These are phyloP conservation scores for Mrakia gelida DNA, from an alignment of 768 basidiomycete species.

Conservation along the genomic window DNA sequence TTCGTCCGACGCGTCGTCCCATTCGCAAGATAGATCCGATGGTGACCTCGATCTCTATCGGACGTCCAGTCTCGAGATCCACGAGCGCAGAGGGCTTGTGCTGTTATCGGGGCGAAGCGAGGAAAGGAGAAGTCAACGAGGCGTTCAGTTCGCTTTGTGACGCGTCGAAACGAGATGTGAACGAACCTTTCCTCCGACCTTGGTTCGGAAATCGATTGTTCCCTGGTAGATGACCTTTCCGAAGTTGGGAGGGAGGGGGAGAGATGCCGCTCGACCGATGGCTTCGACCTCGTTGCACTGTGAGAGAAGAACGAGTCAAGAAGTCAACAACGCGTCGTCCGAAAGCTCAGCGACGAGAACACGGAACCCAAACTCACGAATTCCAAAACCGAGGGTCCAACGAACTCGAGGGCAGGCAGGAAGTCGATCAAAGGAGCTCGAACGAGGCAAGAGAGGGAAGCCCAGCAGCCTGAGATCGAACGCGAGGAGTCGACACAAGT, in stretches of 20 bases:
- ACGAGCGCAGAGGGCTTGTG: slow-evolving; percentile 31
- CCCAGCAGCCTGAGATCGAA: slow-evolving; percentile 11
- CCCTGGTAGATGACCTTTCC: slow-evolving; percentile 15
- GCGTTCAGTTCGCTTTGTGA: neutral
- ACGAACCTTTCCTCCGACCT: slow-evolving; percentile 16
- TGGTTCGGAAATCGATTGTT: slow-evolving; percentile 14
- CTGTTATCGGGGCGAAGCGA: neutral
- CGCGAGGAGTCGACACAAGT: no score
- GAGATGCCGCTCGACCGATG: slow-evolving; percentile 21
- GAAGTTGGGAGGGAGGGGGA: slow-evolving; percentile 24
- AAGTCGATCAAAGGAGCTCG: slow-evolving; percentile 26
- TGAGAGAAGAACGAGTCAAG: neutral
- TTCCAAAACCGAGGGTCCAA: slow-evolving; percentile 27
- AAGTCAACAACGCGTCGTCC: neutral
- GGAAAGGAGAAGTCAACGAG: neutral
- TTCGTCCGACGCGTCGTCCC: slow-evolving; percentile 19
- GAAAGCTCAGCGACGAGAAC: neutral
- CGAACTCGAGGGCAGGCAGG: slow-evolving; percentile 18
- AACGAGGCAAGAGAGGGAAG: slow-evolving; percentile 21
- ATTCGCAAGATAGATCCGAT: slow-evolving; percentile 23
- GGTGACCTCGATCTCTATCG: slow-evolving; percentile 31
- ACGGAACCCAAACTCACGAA: slow-evolving; percentile 8
- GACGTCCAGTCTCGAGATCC: slow-evolving; percentile 29
- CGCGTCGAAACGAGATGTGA: no score
- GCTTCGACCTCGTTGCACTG: slow-evolving; percentile 24